Evolutionary conservation across 306 rosid genomes (phyloP), one percentile per base, ranked within the genome.

Genomic region (Vigna radiata): DNA sequence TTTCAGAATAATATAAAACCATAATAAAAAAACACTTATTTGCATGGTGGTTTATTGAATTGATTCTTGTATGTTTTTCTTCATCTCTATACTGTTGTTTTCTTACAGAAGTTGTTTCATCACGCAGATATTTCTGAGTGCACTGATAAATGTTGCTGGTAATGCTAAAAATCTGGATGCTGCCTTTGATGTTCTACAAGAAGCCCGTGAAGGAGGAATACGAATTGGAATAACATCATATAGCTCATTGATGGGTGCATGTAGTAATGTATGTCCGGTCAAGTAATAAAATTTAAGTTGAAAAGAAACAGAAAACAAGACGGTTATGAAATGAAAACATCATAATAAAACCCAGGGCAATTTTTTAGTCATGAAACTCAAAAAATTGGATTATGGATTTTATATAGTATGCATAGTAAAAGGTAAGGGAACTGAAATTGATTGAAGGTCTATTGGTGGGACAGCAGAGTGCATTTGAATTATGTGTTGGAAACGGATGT

Each of bases 171-270:
- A 88, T 77, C 88, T 95, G 80, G 98, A 95, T 83, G 91, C 89
- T 77, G 98, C 97, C 80, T 95, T 95, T 83, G 90, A 83, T 80
- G 81, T 90, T 75, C 67, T 95, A 72, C 82, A 81, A 50, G 90
- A 92, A 79, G 93, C 96, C 68, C 87, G 68, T 62, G 82, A 67
- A 47, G 84, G 63, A 86, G 93, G 98, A 88, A 75, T 86, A 53
- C 60, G 18, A 18, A 75, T 87, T 79, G 97, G 97, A 76, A 88
- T 73, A 46, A 76, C 90, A 77, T 64, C 97, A 70, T 95, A 90
- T 85, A 90, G 98, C 83, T 92, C 98, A 68, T 84, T 95, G 89
- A 92, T 95, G 98, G 98, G 98, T 39, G 98, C 98, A 70, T 95
- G 97, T 85, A 87, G 97, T 90, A 90, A 95, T 84, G 98, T 95